Conservation (phyloP, 192 early-diverging fungal genomes). For the Endogone sp. region DNA sequence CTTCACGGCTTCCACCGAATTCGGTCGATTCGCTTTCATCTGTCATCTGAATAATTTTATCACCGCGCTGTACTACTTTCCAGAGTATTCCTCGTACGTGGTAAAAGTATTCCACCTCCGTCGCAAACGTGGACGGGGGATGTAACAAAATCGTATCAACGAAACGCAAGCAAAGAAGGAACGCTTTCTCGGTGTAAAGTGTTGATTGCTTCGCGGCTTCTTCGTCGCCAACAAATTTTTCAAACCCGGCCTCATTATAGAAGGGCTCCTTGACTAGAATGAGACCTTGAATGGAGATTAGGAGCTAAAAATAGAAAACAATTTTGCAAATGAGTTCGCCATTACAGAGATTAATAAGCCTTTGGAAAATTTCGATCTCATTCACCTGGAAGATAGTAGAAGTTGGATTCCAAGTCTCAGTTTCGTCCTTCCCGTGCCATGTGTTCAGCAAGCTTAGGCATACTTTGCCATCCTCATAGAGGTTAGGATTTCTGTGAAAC, state of each 20-base stretch:
- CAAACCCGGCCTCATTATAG: constrained; percentile 60
- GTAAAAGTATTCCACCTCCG: constrained; percentile 4
- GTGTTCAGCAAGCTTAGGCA: constrained; percentile 56
- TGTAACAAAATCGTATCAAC: neutral
- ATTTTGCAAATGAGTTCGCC: no score
- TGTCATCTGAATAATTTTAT: no score
- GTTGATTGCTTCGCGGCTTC: constrained; percentile 40
- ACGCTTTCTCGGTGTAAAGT: constrained; percentile 59
- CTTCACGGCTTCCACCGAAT: no score
- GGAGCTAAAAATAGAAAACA: constrained; percentile 14
- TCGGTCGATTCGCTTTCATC: no score
- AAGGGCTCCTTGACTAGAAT: constrained; percentile 49
- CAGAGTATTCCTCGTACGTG: neutral
- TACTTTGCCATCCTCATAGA: constrained; percentile 60
- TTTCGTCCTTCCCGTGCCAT: constrained; percentile 47
- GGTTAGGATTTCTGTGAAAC: constrained; percentile 57
- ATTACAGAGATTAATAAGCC: neutral
- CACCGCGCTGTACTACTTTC: no score
- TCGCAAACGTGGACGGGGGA: neutral
- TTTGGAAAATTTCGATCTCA: no score
- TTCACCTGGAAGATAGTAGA: constrained; percentile 51
- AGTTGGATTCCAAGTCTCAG: constrained; percentile 45
- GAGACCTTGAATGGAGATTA: constrained; percentile 55
- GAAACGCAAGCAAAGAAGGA: constrained; percentile 36
- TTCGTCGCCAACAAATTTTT: constrained; percentile 46